Base-by-base conservation (phyloP, 768 basidiomycete genomes). In the Infundibulicybe gibba region DNA sequence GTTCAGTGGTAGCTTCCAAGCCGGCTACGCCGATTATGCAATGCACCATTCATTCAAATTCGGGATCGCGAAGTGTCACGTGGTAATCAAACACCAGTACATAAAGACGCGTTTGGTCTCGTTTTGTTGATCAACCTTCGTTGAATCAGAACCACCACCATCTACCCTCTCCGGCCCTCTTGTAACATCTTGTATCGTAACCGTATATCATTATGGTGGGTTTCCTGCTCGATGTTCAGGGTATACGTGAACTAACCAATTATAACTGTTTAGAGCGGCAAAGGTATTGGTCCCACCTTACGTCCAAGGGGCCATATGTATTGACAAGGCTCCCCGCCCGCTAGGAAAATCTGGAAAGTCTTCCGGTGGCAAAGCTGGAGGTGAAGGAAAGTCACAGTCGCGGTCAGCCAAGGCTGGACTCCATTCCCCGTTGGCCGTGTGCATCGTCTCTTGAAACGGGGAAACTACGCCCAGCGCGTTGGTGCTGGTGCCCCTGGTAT, bases 341-440 rank as follows among this genome's bases (percentile, higher is more conserved):
- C 12, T 38, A 73, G 72, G 72, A 58, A 76, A 76, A 65, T 66
- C 72, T 41, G 83, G 83, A 47, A 88, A 88, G 68, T 81, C 84
- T 40, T 74, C 80, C 54, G 86, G 85, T 58, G 82, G 87, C 57
- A 87, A 83, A 69, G 74, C 76, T 30, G 76, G 76, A 35, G 68
- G 60, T 34, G 71, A 72, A 6, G 60, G 53, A 61, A 87, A 81
- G 63, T 71, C 78, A 10, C 78, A 79, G 50, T 86, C 85, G 1
- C 87, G 87, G 53, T 87, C 86, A 11, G 76, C 83, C 34, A 82
- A 79, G 60, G 86, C 87, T 37, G 87, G 87, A 48, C 83, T 89
- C 44, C 87, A 89, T 88, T 88, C 71, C 93, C 92, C 39, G 92
- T 95, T 59, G 90, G 92, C 72, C 89, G 93, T 83, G 85, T 94